phyloP scores from a whole-genome alignment of 2,329 filamentous ascomycete genomes.

The Talaromyces sp. region DNA sequence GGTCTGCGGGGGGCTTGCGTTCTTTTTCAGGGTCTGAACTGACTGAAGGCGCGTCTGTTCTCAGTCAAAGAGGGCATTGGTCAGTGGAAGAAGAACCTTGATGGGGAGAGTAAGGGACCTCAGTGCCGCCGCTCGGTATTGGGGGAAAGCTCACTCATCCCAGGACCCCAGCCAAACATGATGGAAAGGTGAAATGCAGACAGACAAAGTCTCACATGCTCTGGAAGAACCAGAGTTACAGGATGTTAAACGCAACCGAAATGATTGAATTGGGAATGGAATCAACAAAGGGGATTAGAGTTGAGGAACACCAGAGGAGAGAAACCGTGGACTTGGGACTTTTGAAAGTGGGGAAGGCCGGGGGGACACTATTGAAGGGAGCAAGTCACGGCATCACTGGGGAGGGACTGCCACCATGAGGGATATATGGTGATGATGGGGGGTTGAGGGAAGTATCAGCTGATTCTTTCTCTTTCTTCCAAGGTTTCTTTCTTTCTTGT shows the following conservation, averaged over 20 bases:
- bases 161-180: conserved; percentile 40
- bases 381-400: background rate
- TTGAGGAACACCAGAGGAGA: conserved; percentile 1
- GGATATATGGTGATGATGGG: too few relatives aligned
- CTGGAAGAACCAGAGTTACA: background rate
- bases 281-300: background rate
- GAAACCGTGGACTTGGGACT: conserved; percentile 5
- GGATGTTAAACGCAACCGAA: background rate
- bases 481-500: too few relatives aligned
- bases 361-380: background rate
- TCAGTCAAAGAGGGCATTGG: background rate
- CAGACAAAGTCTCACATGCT: conserved; percentile 4
- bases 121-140: background rate
- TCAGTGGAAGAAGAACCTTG: background rate
- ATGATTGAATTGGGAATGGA: background rate
- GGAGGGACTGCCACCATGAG: too few relatives aligned
- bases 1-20: conserved; percentile 52
- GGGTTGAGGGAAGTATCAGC: too few relatives aligned
- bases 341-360: conserved; percentile 9
- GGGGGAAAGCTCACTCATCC: conserved; percentile 32
- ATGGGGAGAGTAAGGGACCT: conserved; percentile 1
- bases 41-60: conserved; percentile 34
- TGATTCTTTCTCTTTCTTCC: too few relatives aligned
- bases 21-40: conserved; percentile 42
- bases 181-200: background rate